Percentiles rank a stretch among this genome's conserved stretches.
Evolutionary conservation across 495 filamentous ascomycete species (phyloP).

Genomic region (Talaromyces wortmannii): DNA sequence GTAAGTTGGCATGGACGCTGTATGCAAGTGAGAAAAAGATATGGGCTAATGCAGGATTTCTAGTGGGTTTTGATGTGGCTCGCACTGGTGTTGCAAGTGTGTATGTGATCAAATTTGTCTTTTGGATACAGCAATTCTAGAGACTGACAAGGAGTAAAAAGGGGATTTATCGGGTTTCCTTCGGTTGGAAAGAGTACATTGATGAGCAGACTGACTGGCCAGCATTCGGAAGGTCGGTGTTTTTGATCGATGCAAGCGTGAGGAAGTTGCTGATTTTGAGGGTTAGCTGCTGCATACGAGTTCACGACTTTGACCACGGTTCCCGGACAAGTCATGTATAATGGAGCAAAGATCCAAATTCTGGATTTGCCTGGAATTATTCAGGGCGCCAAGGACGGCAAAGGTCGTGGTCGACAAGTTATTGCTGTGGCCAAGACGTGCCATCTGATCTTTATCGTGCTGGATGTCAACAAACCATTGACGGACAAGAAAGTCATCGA

Average conservation of each 20-base stretch:
- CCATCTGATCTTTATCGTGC: slow-evolving; percentile 96
- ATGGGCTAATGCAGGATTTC: slow-evolving; percentile 14
- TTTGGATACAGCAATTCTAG: neutral
- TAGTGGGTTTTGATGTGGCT: slow-evolving; percentile 94
- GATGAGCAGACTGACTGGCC: slow-evolving; percentile 89
- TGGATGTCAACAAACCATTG: slow-evolving; percentile 97
- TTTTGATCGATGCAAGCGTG: neutral
- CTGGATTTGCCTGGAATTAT: slow-evolving; percentile 98
- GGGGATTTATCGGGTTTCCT: slow-evolving; percentile 70
- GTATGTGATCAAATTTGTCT: slow-evolving; percentile 44
- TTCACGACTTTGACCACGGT: slow-evolving; percentile 98
- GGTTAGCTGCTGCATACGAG: slow-evolving; percentile 81
- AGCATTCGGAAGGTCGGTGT: slow-evolving; percentile 76
- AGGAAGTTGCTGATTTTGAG: slow-evolving; percentile 9
- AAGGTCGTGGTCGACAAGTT: slow-evolving; percentile 95
- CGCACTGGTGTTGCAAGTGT: slow-evolving; percentile 95
- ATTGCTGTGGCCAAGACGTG: slow-evolving; percentile 99
- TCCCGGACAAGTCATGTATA: slow-evolving; percentile 92
- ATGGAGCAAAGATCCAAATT: slow-evolving; percentile 97
- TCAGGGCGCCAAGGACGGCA: slow-evolving; percentile 95
- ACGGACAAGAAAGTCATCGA: slow-evolving; percentile 97
- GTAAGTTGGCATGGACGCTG: slow-evolving; percentile 31
- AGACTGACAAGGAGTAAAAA: slow-evolving; percentile 12
- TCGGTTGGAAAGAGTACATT: slow-evolving; percentile 97
- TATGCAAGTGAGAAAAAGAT: neutral